Base-by-base conservation (phyloP, 371 early-diverging fungal species). In the Actinomortierella wolfii region DNA sequence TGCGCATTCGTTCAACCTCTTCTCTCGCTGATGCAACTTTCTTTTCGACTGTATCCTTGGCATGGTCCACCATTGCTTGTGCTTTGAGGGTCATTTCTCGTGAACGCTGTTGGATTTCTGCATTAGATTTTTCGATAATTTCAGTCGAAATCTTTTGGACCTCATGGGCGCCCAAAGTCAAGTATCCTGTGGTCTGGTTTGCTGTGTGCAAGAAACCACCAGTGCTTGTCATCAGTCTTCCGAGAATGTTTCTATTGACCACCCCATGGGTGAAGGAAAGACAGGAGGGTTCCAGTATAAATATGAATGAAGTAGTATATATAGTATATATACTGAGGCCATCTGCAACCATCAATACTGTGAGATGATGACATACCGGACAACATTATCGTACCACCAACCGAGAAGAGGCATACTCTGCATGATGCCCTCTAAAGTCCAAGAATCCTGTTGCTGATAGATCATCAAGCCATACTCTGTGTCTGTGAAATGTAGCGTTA, bases 301-400 rank as follows among this genome's bases (percentile, higher is more conserved):
- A 34, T 4, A 11, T 34, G 34, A 4, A 34, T 34, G 34, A 6
- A 11, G 34, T 6, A 34, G 4, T 34, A 6, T 11, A 34, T 4
- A 6, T 34, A 6, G 7, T 6, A 11, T 34, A 34, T 4, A 34
- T 6, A 34, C 11, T 34, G 34, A 34, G 34, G n/a, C n/a, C n/a
- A n/a, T n/a, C n/a, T n/a, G n/a, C n/a, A n/a, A n/a, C n/a, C n/a
- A n/a, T n/a, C n/a, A n/a, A n/a, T n/a, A n/a, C n/a, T 11, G 4
- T 25, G 25, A 1, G 17, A 26, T 18, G 17, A 24, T 66, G 25
- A 80, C 64, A 18, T 82, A 77, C 56, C 88, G 81, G 1, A 84
- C 78, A 34, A 87, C 79, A 56, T 85, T 78, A 54, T 87, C 83
- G 65, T 87, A 87, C 86, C 88, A 87, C 78, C 83, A 87, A 6